These are phyloP conservation scores for Jackrogersella minutella DNA, from an alignment of 495 filamentous ascomycete genomes.

Conservation along the genomic window DNA sequence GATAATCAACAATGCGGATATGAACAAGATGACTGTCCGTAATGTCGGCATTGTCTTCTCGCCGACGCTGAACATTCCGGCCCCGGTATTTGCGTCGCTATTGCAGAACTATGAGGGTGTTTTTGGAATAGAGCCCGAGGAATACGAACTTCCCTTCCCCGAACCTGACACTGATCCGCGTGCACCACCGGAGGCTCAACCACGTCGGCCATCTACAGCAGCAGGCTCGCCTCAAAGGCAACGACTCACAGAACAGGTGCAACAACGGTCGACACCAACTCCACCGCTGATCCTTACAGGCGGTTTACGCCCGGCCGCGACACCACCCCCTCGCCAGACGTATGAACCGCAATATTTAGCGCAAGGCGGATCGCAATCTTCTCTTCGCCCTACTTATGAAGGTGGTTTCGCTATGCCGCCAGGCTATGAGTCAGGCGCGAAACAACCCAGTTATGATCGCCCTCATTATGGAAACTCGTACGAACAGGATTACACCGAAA, in stretches of 20 bases:
- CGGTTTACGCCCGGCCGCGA: conserved; percentile 51
- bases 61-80: conserved; percentile 96
- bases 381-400: conserved; percentile 55
- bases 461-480: conserved; percentile 47
- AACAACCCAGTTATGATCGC: conserved; percentile 50
- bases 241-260: conserved; percentile 51
- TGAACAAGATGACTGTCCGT: conserved; percentile 97
- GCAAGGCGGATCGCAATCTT: conserved; percentile 42
- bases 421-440: conserved; percentile 42
- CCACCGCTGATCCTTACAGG: conserved; percentile 51
- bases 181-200: conserved; percentile 25
- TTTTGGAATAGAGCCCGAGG: conserved; percentile 74
- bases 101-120: conserved; percentile 88
- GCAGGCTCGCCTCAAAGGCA: conserved; percentile 54
- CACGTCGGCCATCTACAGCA: conserved; percentile 53
- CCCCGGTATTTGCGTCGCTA: conserved; percentile 92
- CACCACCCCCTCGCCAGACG: conserved; percentile 52
- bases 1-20: conserved; percentile 85
- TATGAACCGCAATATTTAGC: conserved; percentile 49
- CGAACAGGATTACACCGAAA: conserved; percentile 45
- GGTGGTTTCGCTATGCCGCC: conserved; percentile 42
- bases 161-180: conserved; percentile 35
- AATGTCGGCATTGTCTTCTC: conserved; percentile 99
- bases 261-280: conserved; percentile 52
- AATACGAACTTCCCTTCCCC: conserved; percentile 58